Conservation (phyloP, 129 eudicot genomes). For the Silybum marianum region DNA sequence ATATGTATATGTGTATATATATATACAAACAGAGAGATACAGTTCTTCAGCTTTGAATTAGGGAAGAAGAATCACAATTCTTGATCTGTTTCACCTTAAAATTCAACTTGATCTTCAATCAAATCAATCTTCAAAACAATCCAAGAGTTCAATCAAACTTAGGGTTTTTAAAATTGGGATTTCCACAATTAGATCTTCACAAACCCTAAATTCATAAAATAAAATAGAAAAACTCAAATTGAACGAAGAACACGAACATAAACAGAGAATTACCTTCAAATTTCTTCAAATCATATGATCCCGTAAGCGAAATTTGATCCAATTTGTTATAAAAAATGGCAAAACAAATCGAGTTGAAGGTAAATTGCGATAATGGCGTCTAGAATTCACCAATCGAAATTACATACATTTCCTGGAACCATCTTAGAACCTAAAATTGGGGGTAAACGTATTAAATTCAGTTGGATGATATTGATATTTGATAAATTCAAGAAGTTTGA, state of each 20-base stretch:
- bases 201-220: not conserved
- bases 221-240: not conserved
- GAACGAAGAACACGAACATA: not conserved
- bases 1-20: slow-evolving; percentile 4
- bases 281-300: not conserved
- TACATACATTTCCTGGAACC: not conserved
- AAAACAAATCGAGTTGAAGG: not conserved
- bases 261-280: slow-evolving; percentile 21
- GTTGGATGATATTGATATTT: not conserved
- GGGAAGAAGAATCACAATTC: not conserved
- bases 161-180: slow-evolving; percentile 15
- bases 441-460: not conserved
- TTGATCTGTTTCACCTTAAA: not conserved
- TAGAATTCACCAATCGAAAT: not conserved
- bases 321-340: not conserved
- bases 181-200: slow-evolving; percentile 6
- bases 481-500: not conserved
- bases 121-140: slow-evolving; percentile 6
- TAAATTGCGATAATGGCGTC: not conserved
- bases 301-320: not conserved
- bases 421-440: not conserved
- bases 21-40: not conserved
- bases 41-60: not conserved
- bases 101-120: slow-evolving; percentile 4
- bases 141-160: slow-evolving; percentile 13